phyloP scores from a whole-genome alignment of 75 land plant species.

The Larix kaempferi region DNA sequence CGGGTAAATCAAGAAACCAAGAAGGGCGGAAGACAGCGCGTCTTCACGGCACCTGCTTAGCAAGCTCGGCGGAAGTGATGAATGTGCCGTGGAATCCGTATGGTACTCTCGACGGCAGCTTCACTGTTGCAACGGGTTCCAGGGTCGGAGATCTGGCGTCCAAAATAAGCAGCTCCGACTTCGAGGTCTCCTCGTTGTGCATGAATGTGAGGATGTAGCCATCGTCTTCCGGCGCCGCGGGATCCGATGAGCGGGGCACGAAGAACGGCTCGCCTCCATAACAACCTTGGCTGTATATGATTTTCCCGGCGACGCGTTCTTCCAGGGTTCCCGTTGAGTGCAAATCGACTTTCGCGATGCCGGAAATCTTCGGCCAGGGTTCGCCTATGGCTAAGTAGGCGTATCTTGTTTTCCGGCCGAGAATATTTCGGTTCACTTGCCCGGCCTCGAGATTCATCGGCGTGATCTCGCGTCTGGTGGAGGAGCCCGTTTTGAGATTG shows the following conservation, averaged over 20 bases:
- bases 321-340: conserved; percentile 5
- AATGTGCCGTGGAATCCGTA: conserved; percentile 96
- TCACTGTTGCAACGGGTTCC: conserved; percentile 53
- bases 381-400: conserved; percentile 86
- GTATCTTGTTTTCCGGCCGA: conserved; percentile 63
- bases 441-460: conserved; percentile 88
- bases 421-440: conserved; percentile 59
- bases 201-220: conserved; percentile 75
- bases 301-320: conserved; percentile 35
- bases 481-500: conserved; percentile 38
- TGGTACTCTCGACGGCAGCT: conserved; percentile 83
- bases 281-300: conserved; percentile 37
- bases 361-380: conserved; percentile 95
- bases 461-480: conserved; percentile 27
- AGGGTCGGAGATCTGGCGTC: conserved; percentile 55
- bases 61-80: conserved; percentile 45
- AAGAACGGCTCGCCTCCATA: conserved; percentile 93
- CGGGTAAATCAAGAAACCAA: not conserved
- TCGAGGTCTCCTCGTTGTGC: conserved; percentile 59
- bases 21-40: conserved; percentile 6
- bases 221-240: conserved; percentile 53
- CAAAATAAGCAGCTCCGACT: conserved; percentile 75
- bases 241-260: conserved; percentile 33
- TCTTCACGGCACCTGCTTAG: conserved; percentile 31
- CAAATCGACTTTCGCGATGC: conserved; percentile 90